These are phyloP conservation scores for Bombardia bombarda DNA, from an alignment of 495 filamentous ascomycete genomes.

Conservation along the genomic window DNA sequence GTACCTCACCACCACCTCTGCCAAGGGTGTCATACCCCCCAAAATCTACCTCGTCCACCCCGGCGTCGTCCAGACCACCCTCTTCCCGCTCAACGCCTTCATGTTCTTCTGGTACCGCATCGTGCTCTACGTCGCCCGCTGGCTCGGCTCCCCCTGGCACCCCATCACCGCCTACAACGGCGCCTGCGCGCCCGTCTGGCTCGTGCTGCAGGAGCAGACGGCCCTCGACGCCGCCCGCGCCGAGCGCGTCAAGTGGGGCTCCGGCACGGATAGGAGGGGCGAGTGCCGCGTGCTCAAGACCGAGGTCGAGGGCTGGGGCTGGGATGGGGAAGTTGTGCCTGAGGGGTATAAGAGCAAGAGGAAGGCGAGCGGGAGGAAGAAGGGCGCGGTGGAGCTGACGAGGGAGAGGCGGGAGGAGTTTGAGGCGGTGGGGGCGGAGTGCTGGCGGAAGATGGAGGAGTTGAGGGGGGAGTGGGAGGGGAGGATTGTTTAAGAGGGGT, in stretches of 20 bases:
- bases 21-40: constrained; percentile 26
- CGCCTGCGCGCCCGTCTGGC: constrained; percentile 67
- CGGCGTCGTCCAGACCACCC: constrained; percentile 72
- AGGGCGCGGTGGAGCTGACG: constrained; percentile 50
- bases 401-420: constrained; percentile 60
- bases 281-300: constrained; percentile 54
- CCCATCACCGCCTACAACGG: constrained; percentile 65
- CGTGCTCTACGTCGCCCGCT: constrained; percentile 64
- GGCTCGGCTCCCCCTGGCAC: constrained; percentile 85
- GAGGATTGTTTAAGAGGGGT: no score
- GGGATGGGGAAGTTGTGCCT: constrained; percentile 58
- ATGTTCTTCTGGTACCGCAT: constrained; percentile 49
- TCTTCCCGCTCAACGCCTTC: constrained; percentile 61
- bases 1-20: constrained; percentile 19
- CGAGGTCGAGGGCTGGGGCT: constrained; percentile 81
- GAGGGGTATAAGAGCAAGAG: constrained; percentile 18
- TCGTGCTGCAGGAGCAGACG: constrained; percentile 61
- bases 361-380: constrained; percentile 42
- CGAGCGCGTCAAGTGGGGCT: constrained; percentile 82
- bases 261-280: constrained; percentile 51
- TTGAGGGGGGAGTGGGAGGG: constrained; percentile 72
- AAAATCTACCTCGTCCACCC: constrained; percentile 75
- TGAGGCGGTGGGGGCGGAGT: constrained; percentile 61
- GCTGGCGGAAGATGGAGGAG: constrained; percentile 81
- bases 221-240: constrained; percentile 48